Conservation (phyloP, 305 asterid species). For the Fraxinus paxiana region DNA sequence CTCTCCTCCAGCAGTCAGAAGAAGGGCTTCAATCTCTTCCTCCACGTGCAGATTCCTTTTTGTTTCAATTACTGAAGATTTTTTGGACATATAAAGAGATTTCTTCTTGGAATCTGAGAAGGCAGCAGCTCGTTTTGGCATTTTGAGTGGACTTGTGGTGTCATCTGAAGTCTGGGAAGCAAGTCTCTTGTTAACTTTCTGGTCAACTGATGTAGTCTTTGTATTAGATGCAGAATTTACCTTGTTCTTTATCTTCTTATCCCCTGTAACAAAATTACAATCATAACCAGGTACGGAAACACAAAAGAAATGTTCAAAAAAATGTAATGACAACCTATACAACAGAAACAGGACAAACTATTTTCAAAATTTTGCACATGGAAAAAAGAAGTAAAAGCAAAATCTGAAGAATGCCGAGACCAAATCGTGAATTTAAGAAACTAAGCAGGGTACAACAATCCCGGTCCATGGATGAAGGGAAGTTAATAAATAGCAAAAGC, state of each 20-base stretch:
- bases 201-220: background rate
- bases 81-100: constrained; percentile 36
- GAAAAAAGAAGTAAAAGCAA: background rate
- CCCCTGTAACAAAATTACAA: background rate
- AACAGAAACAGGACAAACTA: background rate
- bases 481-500: background rate
- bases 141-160: constrained; percentile 41
- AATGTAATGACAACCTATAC: background rate
- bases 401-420: background rate
- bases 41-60: constrained; percentile 48
- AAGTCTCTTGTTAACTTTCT: constrained; percentile 35
- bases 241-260: background rate
- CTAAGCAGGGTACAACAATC: background rate
- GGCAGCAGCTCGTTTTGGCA: constrained; percentile 88
- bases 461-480: background rate
- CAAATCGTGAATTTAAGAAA: background rate
- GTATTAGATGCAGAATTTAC: constrained; percentile 17
- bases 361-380: background rate
- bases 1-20: constrained; percentile 63
- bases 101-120: constrained; percentile 72
- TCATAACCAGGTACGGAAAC: background rate
- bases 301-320: background rate
- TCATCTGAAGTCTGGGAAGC: constrained; percentile 42
- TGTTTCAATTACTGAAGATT: constrained; percentile 54
- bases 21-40: constrained; percentile 71